Evolutionary conservation across 129 eudicot species (phyloP).

Genomic region (Flaveria robusta): DNA sequence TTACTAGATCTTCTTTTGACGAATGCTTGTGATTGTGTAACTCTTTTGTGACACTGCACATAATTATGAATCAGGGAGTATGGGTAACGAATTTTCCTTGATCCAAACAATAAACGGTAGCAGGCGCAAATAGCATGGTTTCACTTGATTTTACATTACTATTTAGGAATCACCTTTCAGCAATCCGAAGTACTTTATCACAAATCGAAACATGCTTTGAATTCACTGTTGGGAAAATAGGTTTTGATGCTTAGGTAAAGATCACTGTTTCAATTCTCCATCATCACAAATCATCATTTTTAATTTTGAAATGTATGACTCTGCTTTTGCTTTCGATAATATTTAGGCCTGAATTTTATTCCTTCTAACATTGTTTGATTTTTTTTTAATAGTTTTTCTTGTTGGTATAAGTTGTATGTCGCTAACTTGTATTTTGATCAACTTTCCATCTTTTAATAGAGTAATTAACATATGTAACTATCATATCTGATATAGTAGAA

Average conservation of each 20-base stretch:
- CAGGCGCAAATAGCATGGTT: not conserved
- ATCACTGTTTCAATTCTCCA: too few relatives aligned
- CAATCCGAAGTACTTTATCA: not conserved
- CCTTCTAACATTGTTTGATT: too few relatives aligned
- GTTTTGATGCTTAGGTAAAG: too few relatives aligned
- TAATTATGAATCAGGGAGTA: not conserved
- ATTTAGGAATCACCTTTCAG: not conserved
- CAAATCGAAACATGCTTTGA: constrained; percentile 4
- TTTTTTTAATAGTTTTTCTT: too few relatives aligned
- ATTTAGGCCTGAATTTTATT: not conserved
- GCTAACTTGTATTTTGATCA: too few relatives aligned
- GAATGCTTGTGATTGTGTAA: not conserved
- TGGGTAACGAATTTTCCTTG: not conserved
- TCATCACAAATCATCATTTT: not conserved
- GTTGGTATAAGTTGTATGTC: not conserved
- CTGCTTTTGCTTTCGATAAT: not conserved
- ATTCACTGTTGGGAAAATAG: too few relatives aligned
- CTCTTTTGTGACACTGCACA: not conserved
- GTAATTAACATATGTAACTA: too few relatives aligned
- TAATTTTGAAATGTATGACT: too few relatives aligned
- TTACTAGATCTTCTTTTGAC: not conserved
- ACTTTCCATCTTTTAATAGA: too few relatives aligned
- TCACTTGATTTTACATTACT: not conserved
- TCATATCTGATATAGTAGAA: too few relatives aligned
- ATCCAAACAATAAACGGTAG: not conserved